Evolutionary conservation across 2,329 filamentous ascomycete species (phyloP), one percentile per base, ranked within the genome.

Genomic region (Piedraia hortae): DNA sequence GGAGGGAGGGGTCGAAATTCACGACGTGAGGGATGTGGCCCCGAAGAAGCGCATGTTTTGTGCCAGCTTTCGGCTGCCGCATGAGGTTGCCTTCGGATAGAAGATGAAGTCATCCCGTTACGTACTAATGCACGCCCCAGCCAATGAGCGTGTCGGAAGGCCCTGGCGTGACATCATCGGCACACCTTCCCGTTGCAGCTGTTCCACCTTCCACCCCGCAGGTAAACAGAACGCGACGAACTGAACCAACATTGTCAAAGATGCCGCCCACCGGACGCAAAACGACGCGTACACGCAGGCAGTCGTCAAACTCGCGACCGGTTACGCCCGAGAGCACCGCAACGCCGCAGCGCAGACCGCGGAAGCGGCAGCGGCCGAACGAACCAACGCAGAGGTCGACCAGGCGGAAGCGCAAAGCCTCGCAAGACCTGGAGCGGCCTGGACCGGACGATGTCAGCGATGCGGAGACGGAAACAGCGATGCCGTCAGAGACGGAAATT

Each of bases 31-130:
- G 31, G 66, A 88, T 33, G 85, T 97, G 24, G 74, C 78, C 26
- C 85, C 85, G 4, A 70, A 75, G 38, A 97, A 97, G 56, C 62
- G 71, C 40, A 91, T 91, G 80, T 93, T 82, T 45, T 93, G 85
- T 44, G 82, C 77, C 14, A 88, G 66, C 33, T 93, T 97, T 47
- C 62, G 78, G 29, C 42, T 97, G 28, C 85, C 85, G 2, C 47
- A 53, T 15, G 65, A 74, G 35, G 74, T 91, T 4, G 85, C 80
- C 8, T 91, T 90, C 11, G 20, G 27, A 17, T 19, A 36, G 21
- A 23, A 19, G 26, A n/a, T n/a, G n/a, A n/a, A 20, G 23, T 7
- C 10, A 21, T 20, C 5, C 18, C 7, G n/a, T n/a, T n/a, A n/a
- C n/a, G n/a, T n/a, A n/a, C n/a, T n/a, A n/a, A n/a, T n/a, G n/a